Evolutionary conservation across 495 filamentous ascomycete genomes (phyloP).

Genomic region (Thermochaetoides thermophila): DNA sequence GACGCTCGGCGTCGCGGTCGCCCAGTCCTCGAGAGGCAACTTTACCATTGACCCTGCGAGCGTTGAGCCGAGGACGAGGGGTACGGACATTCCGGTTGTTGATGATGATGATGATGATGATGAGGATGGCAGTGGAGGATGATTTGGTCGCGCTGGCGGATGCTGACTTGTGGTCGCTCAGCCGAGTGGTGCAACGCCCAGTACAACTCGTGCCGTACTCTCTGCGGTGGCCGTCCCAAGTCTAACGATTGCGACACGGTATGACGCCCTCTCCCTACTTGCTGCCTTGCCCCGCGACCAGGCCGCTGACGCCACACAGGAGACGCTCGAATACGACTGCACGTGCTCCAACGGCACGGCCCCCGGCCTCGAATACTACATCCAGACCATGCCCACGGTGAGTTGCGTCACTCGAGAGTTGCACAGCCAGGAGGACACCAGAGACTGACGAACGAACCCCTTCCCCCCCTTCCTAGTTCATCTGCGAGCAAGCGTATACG

Average conservation of each 20-base stretch:
- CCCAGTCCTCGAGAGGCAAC: slow-evolving; percentile 19
- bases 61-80: slow-evolving; percentile 7
- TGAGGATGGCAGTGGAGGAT: neutral
- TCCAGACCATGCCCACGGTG: slow-evolving; percentile 22
- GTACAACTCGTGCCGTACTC: slow-evolving; percentile 20
- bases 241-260: slow-evolving; percentile 19
- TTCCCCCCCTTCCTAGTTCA: slow-evolving; percentile 11
- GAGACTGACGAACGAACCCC: too few relatives aligned
- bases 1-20: slow-evolving; percentile 13
- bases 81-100: too few relatives aligned
- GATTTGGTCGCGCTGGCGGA: neutral
- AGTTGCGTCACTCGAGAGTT: slow-evolving; percentile 1
- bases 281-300: neutral
- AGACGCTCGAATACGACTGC: slow-evolving; percentile 17
- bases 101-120: too few relatives aligned
- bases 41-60: slow-evolving; percentile 17
- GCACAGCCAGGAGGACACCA: too few relatives aligned
- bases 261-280: slow-evolving; percentile 2
- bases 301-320: slow-evolving; percentile 10
- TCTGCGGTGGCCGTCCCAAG: slow-evolving; percentile 12
- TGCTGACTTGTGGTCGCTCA: neutral
- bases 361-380: slow-evolving; percentile 24
- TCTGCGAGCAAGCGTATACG: slow-evolving; percentile 18
- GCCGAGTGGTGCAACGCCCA: slow-evolving; percentile 22
- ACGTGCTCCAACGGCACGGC: slow-evolving; percentile 20